Evolutionary conservation across 108 stramenopile genomes (phyloP).

Genomic region (Mediolabrus comicus): DNA sequence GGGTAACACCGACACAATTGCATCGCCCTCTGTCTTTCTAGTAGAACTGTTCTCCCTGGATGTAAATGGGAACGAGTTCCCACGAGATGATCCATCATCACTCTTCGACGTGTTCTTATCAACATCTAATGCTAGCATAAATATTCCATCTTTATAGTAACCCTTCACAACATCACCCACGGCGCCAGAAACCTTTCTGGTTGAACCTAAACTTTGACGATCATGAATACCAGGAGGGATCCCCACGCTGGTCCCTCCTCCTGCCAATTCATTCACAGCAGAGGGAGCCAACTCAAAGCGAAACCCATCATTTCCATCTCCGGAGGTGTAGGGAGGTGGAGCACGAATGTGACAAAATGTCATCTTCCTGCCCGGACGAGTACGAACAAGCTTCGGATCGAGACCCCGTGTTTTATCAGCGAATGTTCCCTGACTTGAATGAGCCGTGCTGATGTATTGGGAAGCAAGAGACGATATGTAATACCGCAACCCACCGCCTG

Average conservation of each 20-base stretch:
- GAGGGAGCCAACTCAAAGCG: constrained; percentile 36
- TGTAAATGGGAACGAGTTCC: constrained; percentile 11
- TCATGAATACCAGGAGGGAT: constrained; percentile 40
- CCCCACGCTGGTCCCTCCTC: constrained; percentile 4
- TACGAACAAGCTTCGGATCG: constrained; percentile 19
- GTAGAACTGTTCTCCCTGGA: constrained; percentile 2
- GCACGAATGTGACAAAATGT: constrained; percentile 82
- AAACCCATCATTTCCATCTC: constrained; percentile 32
- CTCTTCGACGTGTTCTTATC: constrained; percentile 6
- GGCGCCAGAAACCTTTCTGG: constrained; percentile 3
- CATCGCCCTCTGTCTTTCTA: constrained; percentile 40
- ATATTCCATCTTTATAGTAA: constrained; percentile 59
- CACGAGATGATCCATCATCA: constrained; percentile 6
- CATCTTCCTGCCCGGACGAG: constrained; percentile 44
- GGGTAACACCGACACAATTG: constrained; percentile 58
- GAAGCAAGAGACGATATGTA: constrained; percentile 66
- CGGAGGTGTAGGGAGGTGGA: constrained; percentile 60
- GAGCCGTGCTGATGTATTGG: constrained; percentile 36
- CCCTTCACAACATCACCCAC: constrained; percentile 41
- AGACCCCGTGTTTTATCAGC: constrained; percentile 11
- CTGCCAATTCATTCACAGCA: constrained; percentile 9
- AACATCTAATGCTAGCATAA: constrained; percentile 65
- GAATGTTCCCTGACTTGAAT: constrained; percentile 26
- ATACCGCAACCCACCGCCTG: constrained; percentile 77
- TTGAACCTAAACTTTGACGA: not conserved